Evolutionary conservation across 345 rosid species (phyloP), one percentile per base, ranked within the genome.

Genomic region (Sapria himalayana): DNA sequence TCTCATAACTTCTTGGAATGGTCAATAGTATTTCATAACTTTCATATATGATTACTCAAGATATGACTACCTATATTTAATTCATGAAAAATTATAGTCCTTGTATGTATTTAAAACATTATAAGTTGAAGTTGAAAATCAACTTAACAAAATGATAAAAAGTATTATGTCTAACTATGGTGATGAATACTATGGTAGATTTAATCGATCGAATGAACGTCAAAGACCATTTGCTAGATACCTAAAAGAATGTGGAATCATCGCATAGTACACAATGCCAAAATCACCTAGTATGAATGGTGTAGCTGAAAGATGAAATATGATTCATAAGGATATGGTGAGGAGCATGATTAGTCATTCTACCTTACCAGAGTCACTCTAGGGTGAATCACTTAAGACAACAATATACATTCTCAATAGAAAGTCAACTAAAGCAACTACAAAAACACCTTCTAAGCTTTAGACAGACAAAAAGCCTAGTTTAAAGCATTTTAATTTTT

Each of bases 111-210:
- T 51, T 24, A 35, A 43, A 8, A 0, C 13, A 0, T 51, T 6
- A 9, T 33, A 43, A 15, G 34, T 12, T 16, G 2, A 50, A 33
- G 48, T 50, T 40, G 45, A 41, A 17, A 32, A 32, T 22, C 23
- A 51, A 43, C 29, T 51, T 3, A 3, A 9, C 16, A 51, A 25
- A 6, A 43, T 9, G 10, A 34, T 51, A 8, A 51, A 35, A 15
- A 2, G 2, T 1, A 12, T 43, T 6, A 51, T 0, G 37, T 52
- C 10, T 35, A 13, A 52, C 2, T 24, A 2, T 43, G 44, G 50
- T 17, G 43, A 21, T 33, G 49, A 51, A 25, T 36, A 35, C 7
- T 43, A 51, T 18, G 37, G n/a, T 9, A 24, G 12, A 52, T 14
- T 25, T 43, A 24, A 15, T 15, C 18, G 25, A 4, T 41, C 27